Evolutionary conservation across 371 early-diverging fungal species (phyloP).

Genomic region (Rhizopus sp.): DNA sequence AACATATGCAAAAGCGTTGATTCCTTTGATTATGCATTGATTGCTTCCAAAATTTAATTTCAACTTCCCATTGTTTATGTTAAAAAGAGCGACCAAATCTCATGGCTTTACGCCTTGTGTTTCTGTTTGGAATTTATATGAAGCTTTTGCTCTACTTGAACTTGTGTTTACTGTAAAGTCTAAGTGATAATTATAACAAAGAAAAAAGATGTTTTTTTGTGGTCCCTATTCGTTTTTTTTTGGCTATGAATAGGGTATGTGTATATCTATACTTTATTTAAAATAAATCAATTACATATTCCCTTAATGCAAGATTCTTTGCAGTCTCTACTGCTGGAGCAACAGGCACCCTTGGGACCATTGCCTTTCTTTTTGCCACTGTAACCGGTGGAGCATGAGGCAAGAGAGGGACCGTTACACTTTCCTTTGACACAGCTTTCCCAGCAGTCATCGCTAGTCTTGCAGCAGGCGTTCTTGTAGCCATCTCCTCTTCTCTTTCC

Average conservation of each 20-base stretch:
- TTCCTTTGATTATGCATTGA: no score
- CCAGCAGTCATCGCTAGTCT: slow-evolving; percentile 8
- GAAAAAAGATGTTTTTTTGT: no score
- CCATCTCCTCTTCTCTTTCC: slow-evolving; percentile 13
- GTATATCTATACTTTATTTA: not conserved
- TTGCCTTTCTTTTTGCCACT: slow-evolving; percentile 19
- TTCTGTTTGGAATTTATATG: no score
- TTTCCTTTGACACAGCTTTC: slow-evolving; percentile 15
- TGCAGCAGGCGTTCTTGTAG: slow-evolving; percentile 15
- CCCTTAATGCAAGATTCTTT: slow-evolving; percentile 22
- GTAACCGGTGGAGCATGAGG: slow-evolving; percentile 11
- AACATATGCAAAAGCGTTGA: no score
- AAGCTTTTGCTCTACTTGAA: no score
- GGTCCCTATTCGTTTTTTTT: not conserved
- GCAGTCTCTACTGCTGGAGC: slow-evolving; percentile 9
- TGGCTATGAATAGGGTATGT: not conserved
- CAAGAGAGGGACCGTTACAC: slow-evolving; percentile 15
- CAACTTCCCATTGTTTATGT: no score
- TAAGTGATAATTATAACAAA: no score
- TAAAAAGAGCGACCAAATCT: no score
- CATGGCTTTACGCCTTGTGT: no score
- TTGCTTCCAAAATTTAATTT: no score
- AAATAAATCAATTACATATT: slow-evolving; percentile 9
- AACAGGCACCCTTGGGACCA: slow-evolving; percentile 21
- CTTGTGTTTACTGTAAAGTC: no score